Evolutionary conservation across 2,329 filamentous ascomycete genomes (phyloP).

Genomic region (Podosphaera fusca): DNA sequence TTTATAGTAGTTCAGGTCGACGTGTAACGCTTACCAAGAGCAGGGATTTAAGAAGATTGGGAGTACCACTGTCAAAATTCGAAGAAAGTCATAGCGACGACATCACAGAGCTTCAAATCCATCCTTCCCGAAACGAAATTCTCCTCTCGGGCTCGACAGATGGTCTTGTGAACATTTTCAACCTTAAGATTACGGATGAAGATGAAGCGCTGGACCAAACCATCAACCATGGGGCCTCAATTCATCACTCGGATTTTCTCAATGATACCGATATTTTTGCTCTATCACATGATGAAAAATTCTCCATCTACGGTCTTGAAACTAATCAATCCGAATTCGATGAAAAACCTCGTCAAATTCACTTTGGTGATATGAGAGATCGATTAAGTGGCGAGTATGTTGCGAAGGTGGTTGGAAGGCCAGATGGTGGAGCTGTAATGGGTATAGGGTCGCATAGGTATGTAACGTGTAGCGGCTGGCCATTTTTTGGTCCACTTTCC

Average conservation of each 20-base stretch:
- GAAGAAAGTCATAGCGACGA: slow-evolving; percentile 46
- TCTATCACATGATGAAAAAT: slow-evolving; percentile 55
- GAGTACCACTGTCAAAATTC: slow-evolving; percentile 28
- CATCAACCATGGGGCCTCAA: slow-evolving; percentile 52
- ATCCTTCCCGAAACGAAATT: slow-evolving; percentile 33
- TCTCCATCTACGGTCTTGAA: slow-evolving; percentile 48
- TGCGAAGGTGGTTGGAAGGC: slow-evolving; percentile 38
- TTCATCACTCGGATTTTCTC: slow-evolving; percentile 55
- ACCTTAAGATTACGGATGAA: slow-evolving; percentile 46
- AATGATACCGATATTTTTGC: slow-evolving; percentile 41
- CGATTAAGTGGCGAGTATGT: slow-evolving; percentile 51
- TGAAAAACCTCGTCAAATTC: slow-evolving; percentile 22
- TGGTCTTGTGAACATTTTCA: slow-evolving; percentile 55
- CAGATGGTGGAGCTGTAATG: slow-evolving; percentile 35
- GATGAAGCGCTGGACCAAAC: slow-evolving; percentile 59
- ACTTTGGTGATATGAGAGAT: slow-evolving; percentile 47
- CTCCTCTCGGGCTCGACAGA: slow-evolving; percentile 61
- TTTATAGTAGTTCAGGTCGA: not conserved
- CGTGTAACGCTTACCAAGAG: not conserved
- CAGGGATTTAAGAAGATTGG: slow-evolving; percentile 33
- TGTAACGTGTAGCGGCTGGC: slow-evolving; percentile 9
- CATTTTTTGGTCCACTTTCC: not conserved
- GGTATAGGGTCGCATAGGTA: slow-evolving; percentile 47
- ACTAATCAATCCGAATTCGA: slow-evolving; percentile 36
- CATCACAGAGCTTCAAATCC: slow-evolving; percentile 39